Percentiles rank a stretch among this genome's conserved stretches.
Evolutionary conservation across 2,329 filamentous ascomycete genomes (phyloP).

Genomic region (Colletotrichum musicola): DNA sequence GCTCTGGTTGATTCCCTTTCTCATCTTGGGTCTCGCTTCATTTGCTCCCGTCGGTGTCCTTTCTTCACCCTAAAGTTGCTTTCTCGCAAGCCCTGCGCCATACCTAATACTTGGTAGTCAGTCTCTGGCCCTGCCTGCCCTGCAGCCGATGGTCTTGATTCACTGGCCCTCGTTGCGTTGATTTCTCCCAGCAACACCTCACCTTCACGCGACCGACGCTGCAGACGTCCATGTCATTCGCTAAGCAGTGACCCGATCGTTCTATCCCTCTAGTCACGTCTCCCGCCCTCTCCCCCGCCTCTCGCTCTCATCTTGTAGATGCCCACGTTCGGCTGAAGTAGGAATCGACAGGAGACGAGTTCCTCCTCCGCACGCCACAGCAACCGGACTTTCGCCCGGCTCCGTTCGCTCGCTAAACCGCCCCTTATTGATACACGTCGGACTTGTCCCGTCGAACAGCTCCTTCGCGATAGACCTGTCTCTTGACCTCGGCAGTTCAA

Average conservation of each 20-base stretch:
- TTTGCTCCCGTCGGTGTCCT: no score
- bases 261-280: background rate
- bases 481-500: constrained; percentile 34
- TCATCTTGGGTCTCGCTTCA: background rate
- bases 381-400: background rate
- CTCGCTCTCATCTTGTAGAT: background rate
- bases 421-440: constrained; percentile 3
- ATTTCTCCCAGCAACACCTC: background rate
- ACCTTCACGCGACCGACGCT: background rate
- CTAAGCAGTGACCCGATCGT: constrained; percentile 21
- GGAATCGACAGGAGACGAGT: background rate
- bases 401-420: background rate
- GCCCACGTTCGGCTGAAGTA: background rate
- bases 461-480: constrained; percentile 13
- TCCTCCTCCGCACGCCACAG: background rate
- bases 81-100: no score
- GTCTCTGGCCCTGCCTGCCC: no score
- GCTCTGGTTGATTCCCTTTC: no score
- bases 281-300: background rate
- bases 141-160: background rate
- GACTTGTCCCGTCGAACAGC: constrained; percentile 2
- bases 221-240: constrained; percentile 25
- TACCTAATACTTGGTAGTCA: no score
- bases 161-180: background rate
- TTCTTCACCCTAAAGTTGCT: no score